phyloP scores from a whole-genome alignment of 2,329 filamentous ascomycete species.

The Allantophomopsis lycopodina region DNA sequence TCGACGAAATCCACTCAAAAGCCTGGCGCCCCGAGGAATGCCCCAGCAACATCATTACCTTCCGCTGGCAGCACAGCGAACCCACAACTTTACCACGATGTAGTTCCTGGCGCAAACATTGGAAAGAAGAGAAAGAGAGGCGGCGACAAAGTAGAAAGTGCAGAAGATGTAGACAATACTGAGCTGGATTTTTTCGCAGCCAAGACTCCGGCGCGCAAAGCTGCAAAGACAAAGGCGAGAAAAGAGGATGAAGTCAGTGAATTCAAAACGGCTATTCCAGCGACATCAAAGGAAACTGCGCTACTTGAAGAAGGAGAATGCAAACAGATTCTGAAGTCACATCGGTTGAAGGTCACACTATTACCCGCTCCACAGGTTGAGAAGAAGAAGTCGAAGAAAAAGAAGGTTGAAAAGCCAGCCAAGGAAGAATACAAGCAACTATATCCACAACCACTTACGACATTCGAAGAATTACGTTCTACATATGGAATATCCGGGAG shows the following conservation, averaged over 20 bases:
- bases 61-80: slow-evolving; percentile 50
- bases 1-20: slow-evolving; percentile 42
- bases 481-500: slow-evolving; percentile 61
- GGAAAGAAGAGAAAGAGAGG: slow-evolving; percentile 43
- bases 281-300: slow-evolving; percentile 8
- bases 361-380: slow-evolving; percentile 36
- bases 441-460: slow-evolving; percentile 66
- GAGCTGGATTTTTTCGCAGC: slow-evolving; percentile 44
- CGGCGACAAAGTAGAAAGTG: slow-evolving; percentile 19
- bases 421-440: slow-evolving; percentile 44
- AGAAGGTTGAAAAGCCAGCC: slow-evolving; percentile 27
- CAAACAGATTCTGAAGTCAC: slow-evolving; percentile 59
- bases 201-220: slow-evolving; percentile 18
- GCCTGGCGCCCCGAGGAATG: slow-evolving; percentile 16
- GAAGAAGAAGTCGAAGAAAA: slow-evolving; percentile 42
- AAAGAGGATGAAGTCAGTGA: slow-evolving; percentile 4
- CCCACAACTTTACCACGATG: slow-evolving; percentile 57
- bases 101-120: slow-evolving; percentile 22
- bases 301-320: slow-evolving; percentile 55
- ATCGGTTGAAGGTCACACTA: slow-evolving; percentile 74
- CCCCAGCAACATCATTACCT: slow-evolving; percentile 33
- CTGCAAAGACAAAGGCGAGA: slow-evolving; percentile 8
- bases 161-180: slow-evolving; percentile 19
- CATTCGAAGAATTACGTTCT: slow-evolving; percentile 59
- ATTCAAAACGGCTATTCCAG: neutral